These are phyloP conservation scores for Vickermania spadyakhi DNA, from an alignment of 208 protist species.

Conservation along the genomic window DNA sequence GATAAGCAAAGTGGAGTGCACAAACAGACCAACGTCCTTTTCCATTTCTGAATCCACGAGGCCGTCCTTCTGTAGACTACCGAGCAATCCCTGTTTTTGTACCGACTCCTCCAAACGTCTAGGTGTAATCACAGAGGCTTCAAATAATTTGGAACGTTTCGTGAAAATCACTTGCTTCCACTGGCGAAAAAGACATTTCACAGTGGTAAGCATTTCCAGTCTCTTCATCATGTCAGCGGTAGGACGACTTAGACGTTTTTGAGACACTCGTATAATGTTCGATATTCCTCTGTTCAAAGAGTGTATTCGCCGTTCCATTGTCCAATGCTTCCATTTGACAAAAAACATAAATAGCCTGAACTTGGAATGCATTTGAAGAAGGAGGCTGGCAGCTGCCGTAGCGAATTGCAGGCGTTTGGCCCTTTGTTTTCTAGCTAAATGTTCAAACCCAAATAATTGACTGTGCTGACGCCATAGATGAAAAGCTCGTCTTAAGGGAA, in stretches of 20 bases:
- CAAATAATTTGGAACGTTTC: conserved; percentile 2
- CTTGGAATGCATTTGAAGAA: background rate
- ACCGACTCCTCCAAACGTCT: conserved; percentile 2
- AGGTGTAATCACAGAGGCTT: background rate
- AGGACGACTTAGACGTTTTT: conserved; percentile 6
- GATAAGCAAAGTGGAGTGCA: conserved; percentile 25
- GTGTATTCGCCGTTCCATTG: conserved; percentile 9
- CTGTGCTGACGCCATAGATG: conserved; percentile 35
- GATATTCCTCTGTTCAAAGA: conserved; percentile 2
- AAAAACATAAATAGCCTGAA: conserved; percentile 7
- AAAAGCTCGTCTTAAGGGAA: conserved; percentile 22
- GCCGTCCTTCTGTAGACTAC: too few relatives aligned
- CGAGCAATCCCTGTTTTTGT: too few relatives aligned
- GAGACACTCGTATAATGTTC: background rate
- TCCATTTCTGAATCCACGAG: background rate
- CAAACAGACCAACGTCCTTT: conserved; percentile 10
- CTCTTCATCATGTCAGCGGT: conserved; percentile 27
- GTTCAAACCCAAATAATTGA: conserved; percentile 27
- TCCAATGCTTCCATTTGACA: conserved; percentile 14
- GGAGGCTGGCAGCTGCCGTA: background rate
- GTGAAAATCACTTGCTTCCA: conserved; percentile 12
- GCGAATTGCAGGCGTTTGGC: background rate
- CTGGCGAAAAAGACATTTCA: conserved; percentile 8
- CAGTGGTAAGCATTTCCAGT: conserved; percentile 7
- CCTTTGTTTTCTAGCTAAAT: conserved; percentile 8